A percentile compares a stretch with the other conserved stretches of the same genome.
These are phyloP conservation scores for Diversispora epigaea DNA, from an alignment of 192 early-diverging fungal genomes.

Conservation along the genomic window DNA sequence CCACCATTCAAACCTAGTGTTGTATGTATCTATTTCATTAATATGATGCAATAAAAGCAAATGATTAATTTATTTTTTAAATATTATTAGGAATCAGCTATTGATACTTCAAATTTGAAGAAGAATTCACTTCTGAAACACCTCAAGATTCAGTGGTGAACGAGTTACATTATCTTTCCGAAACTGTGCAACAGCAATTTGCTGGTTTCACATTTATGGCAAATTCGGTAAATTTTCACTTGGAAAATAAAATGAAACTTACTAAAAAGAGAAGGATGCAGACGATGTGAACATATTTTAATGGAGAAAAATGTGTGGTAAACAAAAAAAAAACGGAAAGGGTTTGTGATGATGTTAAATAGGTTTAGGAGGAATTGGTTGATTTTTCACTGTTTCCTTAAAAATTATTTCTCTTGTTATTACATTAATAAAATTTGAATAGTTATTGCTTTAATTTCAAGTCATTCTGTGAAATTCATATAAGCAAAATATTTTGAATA, in stretches of 20 bases:
- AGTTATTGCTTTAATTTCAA: no score
- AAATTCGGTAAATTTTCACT: conserved; percentile 22
- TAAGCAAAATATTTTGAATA: no score
- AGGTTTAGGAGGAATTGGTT: no score
- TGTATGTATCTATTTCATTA: conserved; percentile 34
- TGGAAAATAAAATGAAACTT: background rate
- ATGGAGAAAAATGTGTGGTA: no score
- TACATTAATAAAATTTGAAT: no score
- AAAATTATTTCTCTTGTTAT: no score
- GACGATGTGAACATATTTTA: no score
- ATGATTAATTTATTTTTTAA: background rate
- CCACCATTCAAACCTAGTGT: conserved; percentile 94
- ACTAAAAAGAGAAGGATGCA: no score
- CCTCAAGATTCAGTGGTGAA: conserved; percentile 87
- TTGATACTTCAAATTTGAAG: conserved; percentile 97
- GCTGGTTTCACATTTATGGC: conserved; percentile 83
- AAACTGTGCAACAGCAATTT: conserved; percentile 93
- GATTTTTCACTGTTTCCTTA: no score
- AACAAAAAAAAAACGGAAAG: no score
- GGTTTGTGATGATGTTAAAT: no score
- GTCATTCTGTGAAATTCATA: no score
- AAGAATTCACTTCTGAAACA: conserved; percentile 94
- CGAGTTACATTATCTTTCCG: conserved; percentile 76
- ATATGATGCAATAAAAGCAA: background rate
- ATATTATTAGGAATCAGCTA: conserved; percentile 57